Conservation (phyloP, 345 rosid species). For the Dipteronia dyeriana region DNA sequence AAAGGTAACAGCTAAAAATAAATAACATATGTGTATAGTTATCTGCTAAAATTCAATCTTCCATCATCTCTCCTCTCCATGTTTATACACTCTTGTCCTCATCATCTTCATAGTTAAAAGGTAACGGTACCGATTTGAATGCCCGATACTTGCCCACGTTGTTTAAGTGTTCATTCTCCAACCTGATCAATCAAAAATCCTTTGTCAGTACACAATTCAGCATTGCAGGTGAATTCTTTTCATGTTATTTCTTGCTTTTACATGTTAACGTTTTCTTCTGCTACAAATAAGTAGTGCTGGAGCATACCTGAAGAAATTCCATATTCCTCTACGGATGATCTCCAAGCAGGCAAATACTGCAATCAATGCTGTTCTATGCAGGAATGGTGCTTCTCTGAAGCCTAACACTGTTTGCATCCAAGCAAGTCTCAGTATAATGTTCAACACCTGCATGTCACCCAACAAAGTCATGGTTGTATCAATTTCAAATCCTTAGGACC, state of each 20-base stretch:
- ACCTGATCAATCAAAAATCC: slow-evolving; percentile 36
- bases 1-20: neutral
- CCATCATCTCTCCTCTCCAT: neutral
- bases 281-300: too few relatives aligned
- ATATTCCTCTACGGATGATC: slow-evolving; percentile 80
- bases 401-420: slow-evolving; percentile 39
- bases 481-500: too few relatives aligned
- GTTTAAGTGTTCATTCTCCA: slow-evolving; percentile 90
- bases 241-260: neutral
- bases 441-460: slow-evolving; percentile 52
- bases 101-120: slow-evolving; percentile 47
- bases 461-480: neutral
- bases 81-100: slow-evolving; percentile 13
- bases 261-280: neutral
- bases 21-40: neutral
- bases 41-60: slow-evolving; percentile 1
- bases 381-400: slow-evolving; percentile 49
- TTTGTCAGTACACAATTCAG: neutral
- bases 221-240: neutral
- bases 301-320: slow-evolving; percentile 84
- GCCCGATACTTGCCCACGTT: slow-evolving; percentile 81
- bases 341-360: slow-evolving; percentile 65
- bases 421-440: slow-evolving; percentile 53
- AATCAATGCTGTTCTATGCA: slow-evolving; percentile 53
- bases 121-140: slow-evolving; percentile 76